These are phyloP conservation scores for Miscanthus lutarioriparius DNA, from an alignment of 176 grass and related monocot species.

Conservation along the genomic window DNA sequence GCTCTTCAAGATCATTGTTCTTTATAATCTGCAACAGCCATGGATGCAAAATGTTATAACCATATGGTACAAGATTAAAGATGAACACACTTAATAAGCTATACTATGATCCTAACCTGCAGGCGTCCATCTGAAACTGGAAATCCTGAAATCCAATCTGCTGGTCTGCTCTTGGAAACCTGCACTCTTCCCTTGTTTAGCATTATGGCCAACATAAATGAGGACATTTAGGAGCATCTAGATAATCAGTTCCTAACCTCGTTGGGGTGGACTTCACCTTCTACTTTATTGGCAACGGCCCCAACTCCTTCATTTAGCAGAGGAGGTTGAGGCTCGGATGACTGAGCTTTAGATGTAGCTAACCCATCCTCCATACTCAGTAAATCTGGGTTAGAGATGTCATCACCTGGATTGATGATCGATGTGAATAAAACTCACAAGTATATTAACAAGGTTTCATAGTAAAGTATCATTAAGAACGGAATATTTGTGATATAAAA, in stretches of 20 bases:
- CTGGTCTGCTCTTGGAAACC: slow-evolving; percentile 51
- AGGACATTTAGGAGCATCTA: slow-evolving; percentile 7
- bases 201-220: slow-evolving; percentile 24
- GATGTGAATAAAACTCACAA: slow-evolving; percentile 19
- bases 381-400: slow-evolving; percentile 63
- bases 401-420: slow-evolving; percentile 62
- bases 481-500: slow-evolving; percentile 61
- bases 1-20: slow-evolving; percentile 94
- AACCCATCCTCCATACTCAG: slow-evolving; percentile 53
- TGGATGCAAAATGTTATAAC: slow-evolving; percentile 27
- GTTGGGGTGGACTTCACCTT: slow-evolving; percentile 42
- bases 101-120: slow-evolving; percentile 58
- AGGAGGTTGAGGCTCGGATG: slow-evolving; percentile 53
- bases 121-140: slow-evolving; percentile 67
- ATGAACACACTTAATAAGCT: not conserved
- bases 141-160: slow-evolving; percentile 56
- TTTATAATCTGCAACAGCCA: slow-evolving; percentile 80
- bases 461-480: slow-evolving; percentile 22
- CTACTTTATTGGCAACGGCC: slow-evolving; percentile 46
- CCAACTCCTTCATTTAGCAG: slow-evolving; percentile 43
- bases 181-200: slow-evolving; percentile 49
- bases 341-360: slow-evolving; percentile 37
- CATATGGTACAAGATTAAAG: slow-evolving; percentile 1
- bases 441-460: slow-evolving; percentile 2
- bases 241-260: slow-evolving; percentile 57